Evolutionary conservation across 192 early-diverging fungal genomes (phyloP).

Genomic region (Backusella luteola): DNA sequence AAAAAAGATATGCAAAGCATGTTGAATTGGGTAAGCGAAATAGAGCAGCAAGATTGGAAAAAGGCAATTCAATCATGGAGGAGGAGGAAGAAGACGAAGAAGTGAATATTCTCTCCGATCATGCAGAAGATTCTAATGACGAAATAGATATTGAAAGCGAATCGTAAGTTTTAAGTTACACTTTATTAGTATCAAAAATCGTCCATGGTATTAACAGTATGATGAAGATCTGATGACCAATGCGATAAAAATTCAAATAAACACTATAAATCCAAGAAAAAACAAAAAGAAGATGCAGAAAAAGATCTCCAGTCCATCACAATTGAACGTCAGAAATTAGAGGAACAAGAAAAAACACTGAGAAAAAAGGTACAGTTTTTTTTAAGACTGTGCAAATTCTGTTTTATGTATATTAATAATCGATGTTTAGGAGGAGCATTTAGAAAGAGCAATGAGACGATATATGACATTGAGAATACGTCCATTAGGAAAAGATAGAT

Average conservation of each 20-base stretch:
- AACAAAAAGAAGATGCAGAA: conserved; percentile 44
- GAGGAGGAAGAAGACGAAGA: conserved; percentile 16
- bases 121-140: neutral
- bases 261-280: conserved; percentile 41
- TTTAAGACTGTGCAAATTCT: too few species aligned
- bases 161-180: neutral
- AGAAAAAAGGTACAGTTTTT: conserved; percentile 27
- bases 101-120: neutral
- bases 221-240: conserved; percentile 11
- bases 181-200: neutral
- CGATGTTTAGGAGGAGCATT: conserved; percentile 48
- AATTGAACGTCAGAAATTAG: conserved; percentile 41
- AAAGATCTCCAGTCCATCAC: neutral
- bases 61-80: neutral
- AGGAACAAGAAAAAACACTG: conserved; percentile 51
- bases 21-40: conserved; percentile 14
- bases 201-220: neutral
- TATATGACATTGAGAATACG: conserved; percentile 60
- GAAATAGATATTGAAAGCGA: conserved; percentile 20
- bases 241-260: conserved; percentile 30
- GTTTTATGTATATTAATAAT: neutral
- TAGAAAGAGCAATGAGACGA: conserved; percentile 67
- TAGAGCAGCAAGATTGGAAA: neutral
- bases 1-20: conserved; percentile 1
- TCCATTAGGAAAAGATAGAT: conserved; percentile 81